Evolutionary conservation across 2,329 filamentous ascomycete species (phyloP), one percentile per base, ranked within the genome.

Genomic region (Pseudogymnoascus sp.): DNA sequence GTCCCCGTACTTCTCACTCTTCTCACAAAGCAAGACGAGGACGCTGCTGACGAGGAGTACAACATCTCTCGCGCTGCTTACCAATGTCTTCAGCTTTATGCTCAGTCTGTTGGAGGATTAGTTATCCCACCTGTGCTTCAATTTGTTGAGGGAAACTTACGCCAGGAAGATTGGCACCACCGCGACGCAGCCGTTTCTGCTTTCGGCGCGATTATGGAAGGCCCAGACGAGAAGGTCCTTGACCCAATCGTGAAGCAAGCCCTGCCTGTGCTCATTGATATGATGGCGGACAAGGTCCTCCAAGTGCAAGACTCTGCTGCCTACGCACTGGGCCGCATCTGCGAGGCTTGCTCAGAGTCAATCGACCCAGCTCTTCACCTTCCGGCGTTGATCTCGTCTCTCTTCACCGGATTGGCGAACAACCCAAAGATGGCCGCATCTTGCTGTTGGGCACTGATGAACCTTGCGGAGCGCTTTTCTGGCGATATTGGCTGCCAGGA

Each of bases 371-470:
- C 84, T 69, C 82, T 87, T 67, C 91, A 97, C 74, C 84, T 99
- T 4, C 89, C 92, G 67, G 86, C 89, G 19, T 82, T 99, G 66
- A 93, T 99, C 72, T 85, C 87, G 63, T 90, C 93, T 41, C 84
- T 99, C 8, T 99, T 99, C 80, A 86, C 88, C 69, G 95, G 93
- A 60, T 83, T 99, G 65, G 86, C 91, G 65, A 93, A 90, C 78
- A 95, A 89, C 75, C 89, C 92, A 65, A 97, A 96, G 84, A 99
- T 99, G 88, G 95, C 93, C 33, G 88, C 91, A 62, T 99, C 95
- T 31, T 98, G 95, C 86, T 99, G 95, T 80, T 97, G 96, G 95
- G 93, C 95, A 33, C 80, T 99, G 69, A 98, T 99, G 91, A 99
- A 98, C 78, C 80, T 99, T 73, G 93, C 95, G 10, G 95, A 99